Evolutionary conservation across 139 green algal species (phyloP).

Genomic region (Micractinium conductrix): DNA sequence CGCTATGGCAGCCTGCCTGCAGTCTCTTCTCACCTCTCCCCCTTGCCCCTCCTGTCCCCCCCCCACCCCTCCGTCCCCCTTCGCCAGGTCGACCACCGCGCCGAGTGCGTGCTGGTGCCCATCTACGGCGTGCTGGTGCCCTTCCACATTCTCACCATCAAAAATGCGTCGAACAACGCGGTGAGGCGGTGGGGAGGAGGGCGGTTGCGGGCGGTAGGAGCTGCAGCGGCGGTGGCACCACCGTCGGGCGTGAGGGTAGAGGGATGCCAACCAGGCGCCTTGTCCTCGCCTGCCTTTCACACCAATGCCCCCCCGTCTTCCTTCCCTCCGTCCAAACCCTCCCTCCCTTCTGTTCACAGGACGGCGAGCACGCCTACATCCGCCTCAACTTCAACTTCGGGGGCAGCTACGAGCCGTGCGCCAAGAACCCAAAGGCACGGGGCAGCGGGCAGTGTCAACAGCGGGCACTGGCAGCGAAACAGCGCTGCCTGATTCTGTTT

Average conservation of each 20-base stretch:
- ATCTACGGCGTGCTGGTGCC: slow-evolving; percentile 97
- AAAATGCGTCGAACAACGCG: slow-evolving; percentile 79
- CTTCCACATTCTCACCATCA: slow-evolving; percentile 97
- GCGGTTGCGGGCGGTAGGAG: background rate
- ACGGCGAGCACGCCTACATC: slow-evolving; percentile 83
- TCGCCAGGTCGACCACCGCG: slow-evolving; percentile 70
- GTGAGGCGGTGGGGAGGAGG: slow-evolving; percentile 10
- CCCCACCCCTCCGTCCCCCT: background rate
- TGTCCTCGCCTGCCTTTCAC: background rate
- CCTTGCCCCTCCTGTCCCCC: too few relatives aligned
- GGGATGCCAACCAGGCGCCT: background rate
- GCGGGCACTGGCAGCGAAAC: too few relatives aligned
- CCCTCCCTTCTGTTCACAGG: slow-evolving; percentile 55
- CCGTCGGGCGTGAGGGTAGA: too few relatives aligned
- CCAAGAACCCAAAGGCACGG: slow-evolving; percentile 79
- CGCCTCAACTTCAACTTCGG: slow-evolving; percentile 96
- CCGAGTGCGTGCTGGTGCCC: slow-evolving; percentile 92
- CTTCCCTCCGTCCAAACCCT: background rate
- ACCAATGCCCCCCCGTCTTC: background rate
- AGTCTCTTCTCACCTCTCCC: background rate
- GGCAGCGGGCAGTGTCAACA: too few relatives aligned
- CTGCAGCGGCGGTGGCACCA: too few relatives aligned
- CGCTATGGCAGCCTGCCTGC: too few relatives aligned
- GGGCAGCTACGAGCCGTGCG: slow-evolving; percentile 74
- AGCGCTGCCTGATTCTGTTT: too few relatives aligned